Percentiles rank a stretch among this genome's conserved stretches.
Evolutionary conservation across 2,329 filamentous ascomycete genomes (phyloP).

Genomic region (Claviceps arundinis): DNA sequence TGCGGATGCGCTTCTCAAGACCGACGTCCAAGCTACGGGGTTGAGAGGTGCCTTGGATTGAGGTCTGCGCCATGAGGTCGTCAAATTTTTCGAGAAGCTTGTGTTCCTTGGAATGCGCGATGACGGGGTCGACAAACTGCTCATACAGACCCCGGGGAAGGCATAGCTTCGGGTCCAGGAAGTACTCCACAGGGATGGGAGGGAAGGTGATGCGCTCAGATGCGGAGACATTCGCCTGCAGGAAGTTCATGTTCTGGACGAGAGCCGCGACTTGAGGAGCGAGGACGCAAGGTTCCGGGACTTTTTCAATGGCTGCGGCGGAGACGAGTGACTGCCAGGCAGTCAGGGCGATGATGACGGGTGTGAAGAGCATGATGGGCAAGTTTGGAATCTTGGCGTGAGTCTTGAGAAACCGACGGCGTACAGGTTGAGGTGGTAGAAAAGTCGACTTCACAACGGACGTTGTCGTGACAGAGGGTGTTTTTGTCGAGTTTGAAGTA

Average conservation of each 20-base stretch:
- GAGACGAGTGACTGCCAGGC: neutral
- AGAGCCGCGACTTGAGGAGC: neutral
- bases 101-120: neutral
- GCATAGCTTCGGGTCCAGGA: neutral
- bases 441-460: too few species aligned
- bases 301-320: neutral
- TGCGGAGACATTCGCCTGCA: neutral
- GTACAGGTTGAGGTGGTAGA: too few species aligned
- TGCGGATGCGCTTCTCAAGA: neutral
- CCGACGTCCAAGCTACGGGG: neutral
- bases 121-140: neutral
- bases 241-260: neutral
- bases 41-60: neutral
- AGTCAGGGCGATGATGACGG: neutral
- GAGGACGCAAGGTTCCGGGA: neutral
- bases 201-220: neutral
- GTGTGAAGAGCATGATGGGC: neutral
- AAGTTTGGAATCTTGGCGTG: neutral
- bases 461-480: too few species aligned
- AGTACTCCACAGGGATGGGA: neutral
- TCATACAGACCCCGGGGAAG: neutral
- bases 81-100: neutral
- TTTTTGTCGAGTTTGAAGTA: too few species aligned
- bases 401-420: too few species aligned
- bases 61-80: neutral